Conservation (phyloP, 306 rosid genomes). For the Bauhinia variegata region DNA sequence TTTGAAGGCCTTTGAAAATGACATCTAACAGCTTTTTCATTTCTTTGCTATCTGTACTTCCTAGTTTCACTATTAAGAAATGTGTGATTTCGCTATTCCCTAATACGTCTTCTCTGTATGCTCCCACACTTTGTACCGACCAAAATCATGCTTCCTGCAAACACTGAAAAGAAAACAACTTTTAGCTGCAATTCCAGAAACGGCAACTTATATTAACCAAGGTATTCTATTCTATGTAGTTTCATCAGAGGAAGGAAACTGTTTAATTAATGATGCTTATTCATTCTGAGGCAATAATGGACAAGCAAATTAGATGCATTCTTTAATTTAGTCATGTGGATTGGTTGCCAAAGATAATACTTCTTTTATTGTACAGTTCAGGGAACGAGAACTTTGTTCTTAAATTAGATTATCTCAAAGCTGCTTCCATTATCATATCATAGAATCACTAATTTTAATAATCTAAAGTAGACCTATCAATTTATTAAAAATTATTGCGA, state of each 20-base stretch:
- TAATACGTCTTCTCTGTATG: conserved; percentile 24
- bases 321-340: conserved; percentile 21
- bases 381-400: conserved; percentile 21
- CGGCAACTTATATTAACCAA: conserved; percentile 29
- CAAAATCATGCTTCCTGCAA: conserved; percentile 29
- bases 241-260: not conserved
- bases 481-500: not conserved
- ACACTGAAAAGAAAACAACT: conserved; percentile 19
- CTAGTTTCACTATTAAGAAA: conserved; percentile 44
- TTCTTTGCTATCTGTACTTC: conserved; percentile 32
- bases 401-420: conserved; percentile 34
- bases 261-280: not conserved
- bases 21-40: conserved; percentile 62
- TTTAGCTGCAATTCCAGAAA: conserved; percentile 7
- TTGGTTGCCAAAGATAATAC: too few species aligned
- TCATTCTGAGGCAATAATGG: too few species aligned
- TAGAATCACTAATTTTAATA: not conserved
- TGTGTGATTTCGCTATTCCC: conserved; percentile 42
- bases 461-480: conserved; percentile 28
- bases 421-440: conserved; percentile 8
- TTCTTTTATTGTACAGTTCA: too few species aligned
- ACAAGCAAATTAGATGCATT: conserved; percentile 9
- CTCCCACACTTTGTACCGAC: conserved; percentile 29
- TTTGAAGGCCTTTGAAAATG: conserved; percentile 65
- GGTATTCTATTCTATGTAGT: not conserved